A percentile compares a stretch with the other conserved stretches of the same genome.
Conservation (phyloP, 1,284 basidiomycete species). For the Rhodotorula sp. region DNA sequence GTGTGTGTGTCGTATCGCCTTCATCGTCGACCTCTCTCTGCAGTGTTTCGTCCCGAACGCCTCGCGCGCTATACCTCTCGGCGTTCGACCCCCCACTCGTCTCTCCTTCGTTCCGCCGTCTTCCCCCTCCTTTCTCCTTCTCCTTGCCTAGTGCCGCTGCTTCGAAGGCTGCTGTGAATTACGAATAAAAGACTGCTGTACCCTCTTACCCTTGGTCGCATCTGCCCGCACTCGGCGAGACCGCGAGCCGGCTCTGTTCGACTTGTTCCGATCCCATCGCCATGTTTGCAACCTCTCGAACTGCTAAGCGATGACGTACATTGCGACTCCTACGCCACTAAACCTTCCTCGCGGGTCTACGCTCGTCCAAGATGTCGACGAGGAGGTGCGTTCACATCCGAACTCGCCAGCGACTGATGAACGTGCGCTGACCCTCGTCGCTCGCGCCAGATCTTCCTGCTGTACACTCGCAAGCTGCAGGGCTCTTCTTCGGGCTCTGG, state of each 20-base stretch:
- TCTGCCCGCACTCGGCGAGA: too few species aligned
- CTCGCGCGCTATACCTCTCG: background rate
- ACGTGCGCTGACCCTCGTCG: background rate
- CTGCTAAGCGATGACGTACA: background rate
- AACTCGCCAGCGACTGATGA: background rate
- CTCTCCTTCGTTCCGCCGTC: background rate
- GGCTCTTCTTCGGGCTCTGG: background rate
- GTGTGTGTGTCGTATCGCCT: background rate
- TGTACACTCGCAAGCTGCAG: slow-evolving; percentile 32
- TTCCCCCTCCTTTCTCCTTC: background rate
- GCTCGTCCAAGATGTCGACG: slow-evolving; percentile 34
- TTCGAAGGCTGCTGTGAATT: background rate
- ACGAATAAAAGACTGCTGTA: background rate
- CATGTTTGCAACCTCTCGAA: background rate
- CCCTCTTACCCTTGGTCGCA: background rate
- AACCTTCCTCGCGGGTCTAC: slow-evolving; percentile 6
- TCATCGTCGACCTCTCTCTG: background rate
- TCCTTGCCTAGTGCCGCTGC: background rate
- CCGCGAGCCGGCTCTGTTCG: background rate
- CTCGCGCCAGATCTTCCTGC: slow-evolving; percentile 32
- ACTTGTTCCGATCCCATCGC: background rate
- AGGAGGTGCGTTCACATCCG: slow-evolving; percentile 23
- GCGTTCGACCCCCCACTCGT: background rate
- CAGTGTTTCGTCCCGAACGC: background rate
- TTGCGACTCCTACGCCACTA: background rate